Base-by-base conservation (phyloP, 2,329 filamentous ascomycete species). In the Ramularia endophylla region DNA sequence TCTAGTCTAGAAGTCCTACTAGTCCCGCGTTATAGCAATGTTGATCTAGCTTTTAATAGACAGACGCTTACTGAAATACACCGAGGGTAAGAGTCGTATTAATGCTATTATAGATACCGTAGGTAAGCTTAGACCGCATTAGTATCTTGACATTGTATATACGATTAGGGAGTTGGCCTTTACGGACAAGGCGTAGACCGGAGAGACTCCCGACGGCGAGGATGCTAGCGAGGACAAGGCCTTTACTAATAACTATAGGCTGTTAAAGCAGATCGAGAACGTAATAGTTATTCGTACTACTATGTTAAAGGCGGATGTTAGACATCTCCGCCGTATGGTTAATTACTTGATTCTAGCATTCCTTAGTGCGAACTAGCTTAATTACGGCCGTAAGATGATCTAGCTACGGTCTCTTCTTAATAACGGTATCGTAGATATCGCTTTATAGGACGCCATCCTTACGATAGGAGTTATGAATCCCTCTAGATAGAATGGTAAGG, bases 201-300 rank as follows among this genome's bases (percentile, higher is more conserved):
- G 32, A 6, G 11, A 25, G 22, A 11, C n/a, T n/a, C n/a, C n/a
- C n/a, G n/a, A n/a, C n/a, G n/a, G n/a, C n/a, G n/a, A n/a, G n/a
- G n/a, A n/a, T n/a, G n/a, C n/a, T n/a, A n/a, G 11, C 22, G 12
- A 38, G 27, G 25, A 38, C 28, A 20, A 18, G 27, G 35, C 15
- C 8, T 38, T 27, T 38, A 38, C 35, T 13, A 38, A 25, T 8
- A 38, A 13, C 13, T 27, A 7, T 18, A 20, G 35, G 4, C 19
- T 38, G 17, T 16, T 38, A 27, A 38, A 38, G 20, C 13, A 38
- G 35, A 28, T 38, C 12, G 12, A 38, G 22, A 38, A 38, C 11
- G 17, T 28, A 7, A 25, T 38, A 25, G 18, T 22, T 18, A 18
- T 38, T 25, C 27, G 27, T 8, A 28, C 22, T 11, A 25, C 35